A percentile compares a stretch with the other conserved stretches of the same genome.
Conservation (phyloP, 2,329 filamentous ascomycete genomes). For the Trichoderma sp. region DNA sequence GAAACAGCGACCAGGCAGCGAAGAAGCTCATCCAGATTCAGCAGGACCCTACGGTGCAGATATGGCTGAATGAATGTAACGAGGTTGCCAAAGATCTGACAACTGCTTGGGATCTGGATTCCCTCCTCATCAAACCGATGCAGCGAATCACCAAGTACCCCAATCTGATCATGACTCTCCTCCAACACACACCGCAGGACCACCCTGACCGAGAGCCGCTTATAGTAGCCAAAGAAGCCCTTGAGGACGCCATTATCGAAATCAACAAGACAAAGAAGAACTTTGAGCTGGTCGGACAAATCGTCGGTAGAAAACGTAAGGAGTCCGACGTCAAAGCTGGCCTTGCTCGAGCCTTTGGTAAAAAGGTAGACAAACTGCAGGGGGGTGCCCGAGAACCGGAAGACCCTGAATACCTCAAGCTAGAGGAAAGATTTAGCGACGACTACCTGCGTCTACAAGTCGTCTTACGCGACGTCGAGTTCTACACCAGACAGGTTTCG, state of each 20-base stretch:
- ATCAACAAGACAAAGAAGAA: conserved; percentile 97
- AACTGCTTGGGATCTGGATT: conserved; percentile 91
- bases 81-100: conserved; percentile 91
- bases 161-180: conserved; percentile 76
- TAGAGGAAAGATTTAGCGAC: conserved; percentile 85
- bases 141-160: conserved; percentile 94
- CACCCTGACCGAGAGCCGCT: conserved; percentile 80
- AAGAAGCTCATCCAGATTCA: conserved; percentile 64
- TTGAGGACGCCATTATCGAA: conserved; percentile 72
- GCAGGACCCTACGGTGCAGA: conserved; percentile 64
- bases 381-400: conserved; percentile 64
- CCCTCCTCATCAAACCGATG: conserved; percentile 94
- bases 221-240: conserved; percentile 49
- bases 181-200: conserved; percentile 75
- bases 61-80: conserved; percentile 93
- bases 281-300: conserved; percentile 87
- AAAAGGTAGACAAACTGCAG: conserved; percentile 82
- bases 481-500: conserved; percentile 79
- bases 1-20: conserved; percentile 63
- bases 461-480: conserved; percentile 90
- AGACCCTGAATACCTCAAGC: conserved; percentile 76
- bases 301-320: conserved; percentile 81
- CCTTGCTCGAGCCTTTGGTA: conserved; percentile 85
- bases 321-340: conserved; percentile 85
- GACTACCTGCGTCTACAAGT: conserved; percentile 92